Evolutionary conservation across 495 filamentous ascomycete species (phyloP), one percentile per base, ranked within the genome.

Genomic region (Penicillium roqueforti): DNA sequence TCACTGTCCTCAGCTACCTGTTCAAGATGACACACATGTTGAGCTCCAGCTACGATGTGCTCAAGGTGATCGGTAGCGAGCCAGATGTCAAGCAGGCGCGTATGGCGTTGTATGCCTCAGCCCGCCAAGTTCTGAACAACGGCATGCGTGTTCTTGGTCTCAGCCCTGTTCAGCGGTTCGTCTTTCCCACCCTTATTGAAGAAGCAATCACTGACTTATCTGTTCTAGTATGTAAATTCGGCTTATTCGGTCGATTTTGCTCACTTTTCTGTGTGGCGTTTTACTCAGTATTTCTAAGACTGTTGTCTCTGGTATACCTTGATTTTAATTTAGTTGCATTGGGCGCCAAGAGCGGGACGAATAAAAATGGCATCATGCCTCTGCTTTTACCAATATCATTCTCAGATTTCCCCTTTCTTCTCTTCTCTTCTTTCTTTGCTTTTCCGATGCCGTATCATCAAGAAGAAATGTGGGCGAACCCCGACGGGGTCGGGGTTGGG

Each of bases 1-100:
- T 82, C 40, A 85, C 82, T 6, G 76, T 95, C 45, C 74, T 95
- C 29, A 84, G 83, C 10, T 96, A 93, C 71, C 81, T 96, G 40
- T 92, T 92, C 77, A 86, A 84, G 71, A 87, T 96, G 86, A 95
- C 88, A 1, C 90, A 93, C 66, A 77, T 83, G 46, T 70, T 95
- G 50, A 92, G 87, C 75, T 88, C 84, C 34, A 87, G 85, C 67
- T 95, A 93, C 66, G 89, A 91, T 60, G 80, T 88, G 4, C 78
- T 95, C 29, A 80, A 87, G 64, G 86, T 95, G 22, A 80, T 92
- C 11, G 87, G 88, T 41, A 88, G 83, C 61, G 80, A 82, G 66
- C 79, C 78, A 14, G 85, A 85, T 62, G 60, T 88, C 32, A 87
- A 86, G 76, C 83, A 83, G 68, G 87, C 88, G 25, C 82, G 89